Conservation (phyloP, 257 asterid species). For the Osmanthus fragrans region DNA sequence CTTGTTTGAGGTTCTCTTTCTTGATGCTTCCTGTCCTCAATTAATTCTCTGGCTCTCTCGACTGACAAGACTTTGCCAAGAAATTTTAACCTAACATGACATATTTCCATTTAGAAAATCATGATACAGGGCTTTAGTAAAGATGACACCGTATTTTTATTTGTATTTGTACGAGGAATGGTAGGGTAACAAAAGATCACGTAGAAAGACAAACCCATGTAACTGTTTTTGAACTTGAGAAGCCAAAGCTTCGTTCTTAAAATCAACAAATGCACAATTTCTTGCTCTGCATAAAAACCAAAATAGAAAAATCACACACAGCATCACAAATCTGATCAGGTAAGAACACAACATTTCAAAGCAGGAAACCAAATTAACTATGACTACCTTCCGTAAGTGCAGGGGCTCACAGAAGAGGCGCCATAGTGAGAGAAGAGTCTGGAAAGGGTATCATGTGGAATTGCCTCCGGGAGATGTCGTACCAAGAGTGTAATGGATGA, state of each 20-base stretch:
- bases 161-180: background rate
- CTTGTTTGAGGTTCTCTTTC: constrained; percentile 35
- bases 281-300: constrained; percentile 44
- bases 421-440: constrained; percentile 83
- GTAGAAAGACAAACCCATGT: constrained; percentile 54
- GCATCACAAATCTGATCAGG: background rate
- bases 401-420: constrained; percentile 75
- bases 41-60: constrained; percentile 57
- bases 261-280: constrained; percentile 83
- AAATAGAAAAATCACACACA: background rate
- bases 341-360: background rate
- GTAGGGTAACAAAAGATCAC: background rate
- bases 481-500: constrained; percentile 53
- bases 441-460: constrained; percentile 62
- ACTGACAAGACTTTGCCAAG: constrained; percentile 77
- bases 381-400: constrained; percentile 59
- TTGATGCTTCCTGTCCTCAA: constrained; percentile 34
- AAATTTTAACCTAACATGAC: constrained; percentile 62
- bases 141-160: background rate
- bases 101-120: constrained; percentile 14
- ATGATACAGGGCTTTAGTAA: constrained; percentile 2
- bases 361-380: background rate
- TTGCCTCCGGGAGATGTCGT: constrained; percentile 91
- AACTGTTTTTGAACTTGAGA: constrained; percentile 77
- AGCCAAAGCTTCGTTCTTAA: constrained; percentile 64